Evolutionary conservation across 1,284 basidiomycete species (phyloP).

Genomic region (Cryptococcus sp.): DNA sequence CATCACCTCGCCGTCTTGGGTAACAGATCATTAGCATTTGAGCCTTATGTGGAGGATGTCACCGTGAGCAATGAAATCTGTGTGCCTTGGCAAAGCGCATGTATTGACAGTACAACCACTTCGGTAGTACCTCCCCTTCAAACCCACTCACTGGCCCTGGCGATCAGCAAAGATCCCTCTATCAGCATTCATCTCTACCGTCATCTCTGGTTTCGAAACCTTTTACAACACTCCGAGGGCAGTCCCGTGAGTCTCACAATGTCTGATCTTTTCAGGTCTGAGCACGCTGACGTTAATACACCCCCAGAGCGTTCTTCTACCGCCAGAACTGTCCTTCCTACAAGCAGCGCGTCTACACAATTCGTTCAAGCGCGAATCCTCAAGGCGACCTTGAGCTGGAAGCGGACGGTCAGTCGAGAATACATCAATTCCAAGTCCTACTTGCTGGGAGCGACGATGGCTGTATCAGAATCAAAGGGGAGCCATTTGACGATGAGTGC

Average conservation of each 20-base stretch:
- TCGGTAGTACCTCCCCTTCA: slow-evolving; percentile 32
- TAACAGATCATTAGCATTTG: slow-evolving; percentile 46
- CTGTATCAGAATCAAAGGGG: slow-evolving; percentile 46
- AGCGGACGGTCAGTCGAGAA: slow-evolving; percentile 28
- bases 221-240: slow-evolving; percentile 40
- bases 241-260: slow-evolving; percentile 38
- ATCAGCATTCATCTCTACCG: slow-evolving; percentile 41
- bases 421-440: slow-evolving; percentile 37
- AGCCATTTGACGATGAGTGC: slow-evolving; percentile 47
- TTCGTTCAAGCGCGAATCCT: slow-evolving; percentile 24
- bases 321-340: slow-evolving; percentile 27
- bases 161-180: slow-evolving; percentile 43
- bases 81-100: not conserved
- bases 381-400: slow-evolving; percentile 35
- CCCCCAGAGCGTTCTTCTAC: slow-evolving; percentile 29
- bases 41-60: slow-evolving; percentile 43
- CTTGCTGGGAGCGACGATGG: slow-evolving; percentile 33
- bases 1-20: slow-evolving; percentile 46
- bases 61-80: slow-evolving; percentile 25
- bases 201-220: slow-evolving; percentile 45
- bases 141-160: slow-evolving; percentile 40
- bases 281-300: not conserved
- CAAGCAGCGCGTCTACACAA: slow-evolving; percentile 24
- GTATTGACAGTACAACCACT: too few relatives aligned
- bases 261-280: not conserved